Evolutionary conservation across 2,329 filamentous ascomycete species (phyloP).

Genomic region (Colletotrichum paranaense): DNA sequence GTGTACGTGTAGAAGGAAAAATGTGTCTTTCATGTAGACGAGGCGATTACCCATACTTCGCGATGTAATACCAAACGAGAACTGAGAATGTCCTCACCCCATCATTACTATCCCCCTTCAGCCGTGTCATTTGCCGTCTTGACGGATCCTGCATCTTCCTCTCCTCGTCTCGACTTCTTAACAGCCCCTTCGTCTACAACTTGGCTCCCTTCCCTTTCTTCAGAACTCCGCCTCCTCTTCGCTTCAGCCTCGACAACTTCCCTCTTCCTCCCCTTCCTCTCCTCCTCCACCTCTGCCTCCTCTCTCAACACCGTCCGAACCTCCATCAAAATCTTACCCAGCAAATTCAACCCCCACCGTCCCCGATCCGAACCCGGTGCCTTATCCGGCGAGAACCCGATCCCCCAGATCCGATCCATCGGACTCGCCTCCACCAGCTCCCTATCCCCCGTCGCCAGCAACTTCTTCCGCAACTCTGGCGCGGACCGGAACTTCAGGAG

Average conservation of each 20-base stretch:
- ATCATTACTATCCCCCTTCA: neutral
- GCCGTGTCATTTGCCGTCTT: neutral
- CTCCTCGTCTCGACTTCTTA: neutral
- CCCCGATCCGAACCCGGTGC: conserved; percentile 56
- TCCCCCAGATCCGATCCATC: conserved; percentile 72
- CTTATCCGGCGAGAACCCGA: conserved; percentile 66
- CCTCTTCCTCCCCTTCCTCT: neutral
- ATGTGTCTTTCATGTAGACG: neutral
- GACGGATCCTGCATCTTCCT: neutral
- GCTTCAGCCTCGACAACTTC: neutral
- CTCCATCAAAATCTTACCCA: conserved; percentile 72
- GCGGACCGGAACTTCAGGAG: conserved; percentile 67
- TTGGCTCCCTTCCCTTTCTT: neutral
- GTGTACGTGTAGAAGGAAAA: conserved; percentile 34
- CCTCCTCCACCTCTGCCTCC: conserved; percentile 43
- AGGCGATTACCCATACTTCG: conserved; percentile 25
- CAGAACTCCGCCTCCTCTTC: neutral
- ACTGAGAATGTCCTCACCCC: conserved; percentile 9
- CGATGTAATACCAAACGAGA: conserved; percentile 33
- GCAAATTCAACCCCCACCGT: conserved; percentile 72
- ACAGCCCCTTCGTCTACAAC: neutral
- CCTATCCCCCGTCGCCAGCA: conserved; percentile 69
- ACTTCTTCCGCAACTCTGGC: conserved; percentile 54
- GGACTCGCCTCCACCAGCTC: conserved; percentile 73
- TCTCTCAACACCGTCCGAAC: conserved; percentile 64